These are phyloP conservation scores for Penicillium oxalicum DNA, from an alignment of 2,329 filamentous ascomycete genomes.

Conservation along the genomic window DNA sequence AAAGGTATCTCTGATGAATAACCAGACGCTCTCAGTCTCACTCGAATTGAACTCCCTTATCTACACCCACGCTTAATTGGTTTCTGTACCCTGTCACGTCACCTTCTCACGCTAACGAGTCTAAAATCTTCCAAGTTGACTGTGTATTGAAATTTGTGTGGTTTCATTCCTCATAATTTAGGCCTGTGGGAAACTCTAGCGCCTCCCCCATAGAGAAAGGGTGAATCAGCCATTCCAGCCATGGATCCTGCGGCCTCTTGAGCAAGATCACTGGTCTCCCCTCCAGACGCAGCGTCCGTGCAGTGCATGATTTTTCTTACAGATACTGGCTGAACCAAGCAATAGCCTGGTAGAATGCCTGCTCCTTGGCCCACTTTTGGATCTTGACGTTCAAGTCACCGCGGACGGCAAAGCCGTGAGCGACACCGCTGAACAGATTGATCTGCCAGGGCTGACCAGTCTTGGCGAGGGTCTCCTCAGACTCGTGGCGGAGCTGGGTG, in stretches of 20 bases:
- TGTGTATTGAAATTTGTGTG: constrained; percentile 13
- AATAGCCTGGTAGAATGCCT: constrained; percentile 72
- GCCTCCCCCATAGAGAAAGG: no score
- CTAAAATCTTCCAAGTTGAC: no score
- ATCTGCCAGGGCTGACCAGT: constrained; percentile 64
- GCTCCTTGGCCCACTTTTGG: constrained; percentile 68
- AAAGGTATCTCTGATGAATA: no score
- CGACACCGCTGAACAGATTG: constrained; percentile 64
- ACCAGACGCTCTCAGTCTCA: no score
- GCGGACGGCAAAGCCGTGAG: constrained; percentile 70
- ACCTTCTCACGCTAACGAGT: no score
- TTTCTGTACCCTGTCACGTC: no score
- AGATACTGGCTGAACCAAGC: constrained; percentile 67
- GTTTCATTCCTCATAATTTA: constrained; percentile 22
- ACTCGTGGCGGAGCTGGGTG: constrained; percentile 56
- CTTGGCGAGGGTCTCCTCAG: constrained; percentile 57
- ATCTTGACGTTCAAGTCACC: constrained; percentile 54
- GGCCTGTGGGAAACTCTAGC: not conserved
- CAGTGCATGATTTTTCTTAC: constrained; percentile 12
- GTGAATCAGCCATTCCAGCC: not conserved
- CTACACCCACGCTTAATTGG: no score
- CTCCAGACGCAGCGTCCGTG: not conserved
- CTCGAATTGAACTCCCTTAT: no score
- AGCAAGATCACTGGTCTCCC: not conserved
- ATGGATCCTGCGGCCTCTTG: not conserved